Evolutionary conservation across 2,329 filamentous ascomycete genomes (phyloP).

Genomic region (Phaeosphaeriaceae sp.): DNA sequence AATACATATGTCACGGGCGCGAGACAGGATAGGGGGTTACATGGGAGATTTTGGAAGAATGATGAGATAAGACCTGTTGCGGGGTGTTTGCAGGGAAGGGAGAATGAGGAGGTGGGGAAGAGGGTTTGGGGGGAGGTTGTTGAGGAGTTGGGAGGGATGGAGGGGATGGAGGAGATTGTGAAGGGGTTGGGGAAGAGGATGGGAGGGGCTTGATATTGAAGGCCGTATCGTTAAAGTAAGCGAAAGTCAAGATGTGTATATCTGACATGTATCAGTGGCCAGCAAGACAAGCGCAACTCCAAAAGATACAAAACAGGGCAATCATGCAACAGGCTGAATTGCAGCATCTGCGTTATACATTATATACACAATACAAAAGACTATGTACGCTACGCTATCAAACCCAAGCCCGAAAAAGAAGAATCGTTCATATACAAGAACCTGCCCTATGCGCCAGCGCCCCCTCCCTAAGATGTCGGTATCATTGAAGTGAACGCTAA

Average conservation of each 20-base stretch:
- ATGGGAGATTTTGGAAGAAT: neutral
- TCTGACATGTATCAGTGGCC: no score
- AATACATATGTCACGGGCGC: conserved; percentile 1
- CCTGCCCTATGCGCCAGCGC: neutral
- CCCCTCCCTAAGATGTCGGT: neutral
- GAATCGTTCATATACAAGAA: neutral
- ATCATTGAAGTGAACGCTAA: neutral
- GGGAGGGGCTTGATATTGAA: no score
- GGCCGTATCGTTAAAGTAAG: no score
- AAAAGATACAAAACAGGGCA: no score
- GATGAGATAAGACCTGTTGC: neutral
- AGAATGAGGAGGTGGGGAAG: neutral
- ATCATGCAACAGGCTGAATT: neutral
- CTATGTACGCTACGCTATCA: neutral
- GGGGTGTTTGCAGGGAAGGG: neutral
- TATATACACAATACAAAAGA: neutral
- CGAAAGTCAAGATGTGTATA: no score
- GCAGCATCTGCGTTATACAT: neutral
- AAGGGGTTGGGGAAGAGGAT: neutral
- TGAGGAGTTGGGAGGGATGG: no score
- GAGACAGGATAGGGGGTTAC: neutral
- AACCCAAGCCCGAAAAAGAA: neutral
- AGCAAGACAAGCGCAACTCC: no score
- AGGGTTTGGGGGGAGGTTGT: neutral
- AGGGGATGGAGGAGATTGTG: neutral